Conservation (phyloP, 2,329 filamentous ascomycete genomes). For the Aciculosporium take region DNA sequence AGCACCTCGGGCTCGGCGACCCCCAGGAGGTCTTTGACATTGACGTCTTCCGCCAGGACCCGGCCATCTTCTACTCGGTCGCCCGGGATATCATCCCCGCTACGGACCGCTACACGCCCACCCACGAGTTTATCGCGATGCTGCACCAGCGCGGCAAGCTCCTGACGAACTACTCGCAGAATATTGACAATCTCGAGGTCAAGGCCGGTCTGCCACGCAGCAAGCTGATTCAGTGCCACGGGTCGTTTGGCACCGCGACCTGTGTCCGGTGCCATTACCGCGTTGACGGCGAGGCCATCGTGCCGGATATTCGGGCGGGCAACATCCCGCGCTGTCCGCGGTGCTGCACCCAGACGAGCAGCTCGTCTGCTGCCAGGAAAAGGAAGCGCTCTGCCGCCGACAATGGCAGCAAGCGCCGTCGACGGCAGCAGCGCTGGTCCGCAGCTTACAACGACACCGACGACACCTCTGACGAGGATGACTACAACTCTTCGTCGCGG, state of each 20-base stretch:
- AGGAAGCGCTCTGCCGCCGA: slow-evolving; percentile 24
- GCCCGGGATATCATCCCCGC: slow-evolving; percentile 81
- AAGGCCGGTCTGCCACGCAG: slow-evolving; percentile 68
- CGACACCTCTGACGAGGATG: slow-evolving; percentile 30
- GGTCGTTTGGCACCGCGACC: slow-evolving; percentile 83
- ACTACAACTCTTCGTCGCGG: no score
- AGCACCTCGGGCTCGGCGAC: slow-evolving; percentile 61
- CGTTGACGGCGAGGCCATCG: slow-evolving; percentile 63
- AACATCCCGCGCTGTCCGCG: slow-evolving; percentile 64
- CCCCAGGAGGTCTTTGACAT: slow-evolving; percentile 96
- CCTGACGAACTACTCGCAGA: slow-evolving; percentile 94
- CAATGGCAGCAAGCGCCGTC: slow-evolving; percentile 13
- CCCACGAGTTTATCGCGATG: slow-evolving; percentile 83
- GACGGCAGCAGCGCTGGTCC: slow-evolving; percentile 13
- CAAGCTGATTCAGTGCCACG: slow-evolving; percentile 90
- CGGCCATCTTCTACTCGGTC: slow-evolving; percentile 78
- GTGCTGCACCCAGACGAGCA: slow-evolving; percentile 43
- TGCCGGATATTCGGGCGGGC: slow-evolving; percentile 62
- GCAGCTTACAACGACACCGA: slow-evolving; percentile 27
- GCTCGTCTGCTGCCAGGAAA: slow-evolving; percentile 24
- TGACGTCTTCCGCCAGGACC: slow-evolving; percentile 69
- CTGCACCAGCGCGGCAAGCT: slow-evolving; percentile 80
- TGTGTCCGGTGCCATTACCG: slow-evolving; percentile 71
- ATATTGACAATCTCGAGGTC: slow-evolving; percentile 91
- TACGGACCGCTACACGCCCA: slow-evolving; percentile 70